These are phyloP conservation scores for Alopecurus myosuroides DNA, from an alignment of 176 grass and related monocot species.

Conservation along the genomic window DNA sequence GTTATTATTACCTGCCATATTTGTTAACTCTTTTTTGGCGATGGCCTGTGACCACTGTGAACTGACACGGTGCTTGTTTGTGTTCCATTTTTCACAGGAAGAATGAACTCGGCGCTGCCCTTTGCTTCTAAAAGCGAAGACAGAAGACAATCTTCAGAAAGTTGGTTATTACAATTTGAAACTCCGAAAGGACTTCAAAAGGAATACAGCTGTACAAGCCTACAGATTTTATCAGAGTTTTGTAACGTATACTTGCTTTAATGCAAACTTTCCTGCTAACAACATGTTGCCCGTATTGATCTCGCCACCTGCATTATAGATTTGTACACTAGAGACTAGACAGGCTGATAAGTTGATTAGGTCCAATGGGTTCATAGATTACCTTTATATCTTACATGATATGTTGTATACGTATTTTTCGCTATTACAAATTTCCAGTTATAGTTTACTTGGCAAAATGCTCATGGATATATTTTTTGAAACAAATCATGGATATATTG, in stretches of 20 bases:
- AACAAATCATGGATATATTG: too few relatives aligned
- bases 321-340: conserved; percentile 20
- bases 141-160: background rate
- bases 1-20: background rate
- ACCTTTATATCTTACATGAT: background rate
- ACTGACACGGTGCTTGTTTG: background rate
- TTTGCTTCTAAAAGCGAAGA: background rate
- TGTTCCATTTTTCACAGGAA: background rate
- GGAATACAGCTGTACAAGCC: background rate
- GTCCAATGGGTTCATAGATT: background rate
- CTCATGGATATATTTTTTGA: too few relatives aligned
- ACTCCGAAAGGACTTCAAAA: background rate
- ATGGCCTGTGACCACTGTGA: background rate
- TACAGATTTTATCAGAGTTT: conserved; percentile 5
- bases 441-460: background rate
- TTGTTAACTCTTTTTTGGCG: background rate
- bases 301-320: background rate
- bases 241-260: background rate
- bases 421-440: background rate
- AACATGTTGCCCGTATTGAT: conserved; percentile 11
- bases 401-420: background rate
- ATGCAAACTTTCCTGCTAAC: background rate
- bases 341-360: background rate
- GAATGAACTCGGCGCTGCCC: background rate
- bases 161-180: background rate